Conservation (phyloP, 306 rosid species). For the Purshia tridentata region DNA sequence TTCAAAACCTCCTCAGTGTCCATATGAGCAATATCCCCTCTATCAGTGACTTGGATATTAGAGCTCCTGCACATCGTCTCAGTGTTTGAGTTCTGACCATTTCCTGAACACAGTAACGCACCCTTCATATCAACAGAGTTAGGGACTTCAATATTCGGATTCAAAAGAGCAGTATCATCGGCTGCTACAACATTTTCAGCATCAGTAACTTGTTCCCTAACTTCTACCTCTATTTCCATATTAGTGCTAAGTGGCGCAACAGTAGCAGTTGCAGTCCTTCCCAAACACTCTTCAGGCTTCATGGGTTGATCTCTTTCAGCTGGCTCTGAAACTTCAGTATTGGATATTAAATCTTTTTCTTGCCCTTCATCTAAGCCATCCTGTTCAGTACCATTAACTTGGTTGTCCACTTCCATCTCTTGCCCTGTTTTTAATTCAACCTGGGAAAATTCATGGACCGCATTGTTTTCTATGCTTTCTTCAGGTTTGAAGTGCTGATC, state of each 20-base stretch:
- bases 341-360: not conserved
- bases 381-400: conserved; percentile 22
- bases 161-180: too few species aligned
- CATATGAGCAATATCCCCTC: conserved; percentile 18
- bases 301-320: conserved; percentile 10
- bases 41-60: conserved; percentile 20
- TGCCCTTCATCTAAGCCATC: conserved; percentile 4
- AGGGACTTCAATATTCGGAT: too few species aligned
- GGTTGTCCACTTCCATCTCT: conserved; percentile 30
- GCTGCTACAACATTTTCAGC: conserved; percentile 1
- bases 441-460: not conserved
- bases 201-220: conserved; percentile 15
- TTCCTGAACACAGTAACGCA: not conserved
- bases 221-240: conserved; percentile 28
- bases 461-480: conserved; percentile 17
- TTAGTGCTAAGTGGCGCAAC: conserved; percentile 18
- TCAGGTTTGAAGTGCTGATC: conserved; percentile 19
- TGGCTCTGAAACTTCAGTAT: conserved; percentile 16
- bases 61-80: conserved; percentile 1
- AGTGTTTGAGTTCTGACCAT: conserved; percentile 7
- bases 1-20: conserved; percentile 35
- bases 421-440: conserved; percentile 20
- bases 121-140: too few species aligned
- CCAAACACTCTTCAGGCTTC: conserved; percentile 18
- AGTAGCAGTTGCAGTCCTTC: conserved; percentile 19